Evolutionary conservation across 1,139 yeast species (phyloP).

Genomic region (Zygosaccharomyces pseudobailii): DNA sequence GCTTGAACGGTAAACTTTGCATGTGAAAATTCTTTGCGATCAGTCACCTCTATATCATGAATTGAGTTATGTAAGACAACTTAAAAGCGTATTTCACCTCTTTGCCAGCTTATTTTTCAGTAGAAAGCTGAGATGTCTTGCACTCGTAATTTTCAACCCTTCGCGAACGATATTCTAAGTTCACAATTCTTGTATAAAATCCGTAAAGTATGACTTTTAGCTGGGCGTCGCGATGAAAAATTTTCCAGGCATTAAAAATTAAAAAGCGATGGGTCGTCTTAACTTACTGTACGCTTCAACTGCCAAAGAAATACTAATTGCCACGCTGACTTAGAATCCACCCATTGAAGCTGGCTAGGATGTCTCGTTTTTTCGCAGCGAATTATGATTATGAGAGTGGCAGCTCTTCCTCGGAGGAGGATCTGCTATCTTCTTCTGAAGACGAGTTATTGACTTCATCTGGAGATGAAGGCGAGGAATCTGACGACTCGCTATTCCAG

Average conservation of each 20-base stretch:
- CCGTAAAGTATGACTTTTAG: constrained; percentile 6
- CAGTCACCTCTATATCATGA: no score
- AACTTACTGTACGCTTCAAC: neutral
- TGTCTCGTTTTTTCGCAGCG: constrained; percentile 66
- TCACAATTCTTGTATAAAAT: neutral
- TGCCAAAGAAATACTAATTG: neutral
- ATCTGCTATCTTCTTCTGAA: constrained; percentile 62
- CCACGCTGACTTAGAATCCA: neutral
- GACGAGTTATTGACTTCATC: constrained; percentile 56
- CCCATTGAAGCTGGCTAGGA: constrained; percentile 21
- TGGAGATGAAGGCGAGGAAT: constrained; percentile 41
- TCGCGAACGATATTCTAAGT: neutral
- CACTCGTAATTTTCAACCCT: neutral
- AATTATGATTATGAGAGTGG: constrained; percentile 54
- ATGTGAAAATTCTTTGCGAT: no score
- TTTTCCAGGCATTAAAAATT: constrained; percentile 9
- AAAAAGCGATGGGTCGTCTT: neutral
- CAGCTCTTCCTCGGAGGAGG: constrained; percentile 75
- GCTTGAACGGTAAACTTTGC: no score
- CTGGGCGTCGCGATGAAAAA: constrained; percentile 13
- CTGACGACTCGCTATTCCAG: constrained; percentile 27
- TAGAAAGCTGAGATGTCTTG: neutral
- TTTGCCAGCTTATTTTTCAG: no score
- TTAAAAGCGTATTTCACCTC: no score
- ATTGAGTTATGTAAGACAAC: no score